These are phyloP conservation scores for Penicillium egyptiacum DNA, from an alignment of 495 filamentous ascomycete genomes.

Conservation along the genomic window DNA sequence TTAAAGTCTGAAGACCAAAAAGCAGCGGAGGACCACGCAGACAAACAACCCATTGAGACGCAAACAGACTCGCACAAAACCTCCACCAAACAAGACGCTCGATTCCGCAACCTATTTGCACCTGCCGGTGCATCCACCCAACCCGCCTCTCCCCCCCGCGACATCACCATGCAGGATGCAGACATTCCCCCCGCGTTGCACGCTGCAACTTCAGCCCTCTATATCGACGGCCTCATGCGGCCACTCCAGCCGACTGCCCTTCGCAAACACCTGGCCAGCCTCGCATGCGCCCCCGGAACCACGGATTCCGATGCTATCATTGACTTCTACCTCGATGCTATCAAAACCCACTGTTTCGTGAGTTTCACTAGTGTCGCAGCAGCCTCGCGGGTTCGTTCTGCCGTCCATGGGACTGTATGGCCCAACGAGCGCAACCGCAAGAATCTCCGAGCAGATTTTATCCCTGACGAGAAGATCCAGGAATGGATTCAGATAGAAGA, in stretches of 20 bases:
- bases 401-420: slow-evolving; percentile 77
- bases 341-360: slow-evolving; percentile 86
- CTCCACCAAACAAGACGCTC: slow-evolving; percentile 37
- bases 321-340: slow-evolving; percentile 75
- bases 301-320: slow-evolving; percentile 55
- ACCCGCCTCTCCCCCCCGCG: slow-evolving; percentile 25
- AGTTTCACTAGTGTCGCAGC: slow-evolving; percentile 64
- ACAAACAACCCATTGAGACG: slow-evolving; percentile 5
- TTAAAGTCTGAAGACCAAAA: slow-evolving; percentile 11
- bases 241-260: slow-evolving; percentile 69
- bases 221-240: slow-evolving; percentile 89
- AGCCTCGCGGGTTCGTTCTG: slow-evolving; percentile 74
- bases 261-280: slow-evolving; percentile 61
- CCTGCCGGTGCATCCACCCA: slow-evolving; percentile 22
- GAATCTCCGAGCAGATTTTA: slow-evolving; percentile 84
- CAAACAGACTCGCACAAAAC: not conserved
- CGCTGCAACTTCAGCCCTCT: slow-evolving; percentile 79
- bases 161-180: slow-evolving; percentile 42
- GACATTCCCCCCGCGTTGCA: slow-evolving; percentile 69
- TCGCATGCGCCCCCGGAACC: slow-evolving; percentile 60
- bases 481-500: slow-evolving; percentile 76
- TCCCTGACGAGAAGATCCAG: slow-evolving; percentile 70
- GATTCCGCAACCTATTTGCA: slow-evolving; percentile 59
- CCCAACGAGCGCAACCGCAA: slow-evolving; percentile 84
- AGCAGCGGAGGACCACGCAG: slow-evolving; percentile 12